A percentile compares a stretch with the other conserved stretches of the same genome.
Evolutionary conservation across 331 rosid species (phyloP).

Genomic region (Malus hybrid): DNA sequence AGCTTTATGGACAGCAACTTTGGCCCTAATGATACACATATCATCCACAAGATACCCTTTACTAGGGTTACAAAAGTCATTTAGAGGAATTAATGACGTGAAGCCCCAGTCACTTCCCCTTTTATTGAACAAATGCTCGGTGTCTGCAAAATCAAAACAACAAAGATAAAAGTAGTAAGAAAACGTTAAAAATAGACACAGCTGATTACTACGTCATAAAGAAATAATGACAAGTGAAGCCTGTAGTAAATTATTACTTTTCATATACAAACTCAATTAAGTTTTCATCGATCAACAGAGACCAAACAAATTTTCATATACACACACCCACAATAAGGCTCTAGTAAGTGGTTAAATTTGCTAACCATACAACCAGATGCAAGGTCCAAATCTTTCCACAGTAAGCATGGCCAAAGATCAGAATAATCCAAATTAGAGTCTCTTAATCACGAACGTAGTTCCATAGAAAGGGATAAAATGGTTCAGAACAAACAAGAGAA

Average conservation of each 20-base stretch:
- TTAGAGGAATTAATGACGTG: not conserved
- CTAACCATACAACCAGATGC: not conserved
- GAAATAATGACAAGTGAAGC: no score
- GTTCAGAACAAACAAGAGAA: not conserved
- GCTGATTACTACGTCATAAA: not conserved
- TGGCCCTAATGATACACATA: constrained; percentile 2
- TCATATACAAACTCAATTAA: no score
- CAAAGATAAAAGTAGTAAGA: not conserved
- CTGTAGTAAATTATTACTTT: no score
- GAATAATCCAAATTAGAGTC: no score
- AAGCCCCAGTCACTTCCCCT: not conserved
- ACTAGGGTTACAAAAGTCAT: not conserved
- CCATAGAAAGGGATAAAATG: not conserved
- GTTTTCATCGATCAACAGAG: no score
- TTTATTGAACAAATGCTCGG: not conserved
- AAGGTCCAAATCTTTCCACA: no score
- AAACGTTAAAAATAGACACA: not conserved
- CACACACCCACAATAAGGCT: not conserved
- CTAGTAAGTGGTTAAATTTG: not conserved
- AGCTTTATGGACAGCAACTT: not conserved
- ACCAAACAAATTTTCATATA: no score
- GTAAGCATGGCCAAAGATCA: no score
- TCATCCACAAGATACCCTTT: constrained; percentile 10
- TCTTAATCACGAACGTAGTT: not conserved
- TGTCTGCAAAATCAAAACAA: not conserved